Base-by-base conservation (phyloP, 345 rosid species). In the Citrus mangshanensis region DNA sequence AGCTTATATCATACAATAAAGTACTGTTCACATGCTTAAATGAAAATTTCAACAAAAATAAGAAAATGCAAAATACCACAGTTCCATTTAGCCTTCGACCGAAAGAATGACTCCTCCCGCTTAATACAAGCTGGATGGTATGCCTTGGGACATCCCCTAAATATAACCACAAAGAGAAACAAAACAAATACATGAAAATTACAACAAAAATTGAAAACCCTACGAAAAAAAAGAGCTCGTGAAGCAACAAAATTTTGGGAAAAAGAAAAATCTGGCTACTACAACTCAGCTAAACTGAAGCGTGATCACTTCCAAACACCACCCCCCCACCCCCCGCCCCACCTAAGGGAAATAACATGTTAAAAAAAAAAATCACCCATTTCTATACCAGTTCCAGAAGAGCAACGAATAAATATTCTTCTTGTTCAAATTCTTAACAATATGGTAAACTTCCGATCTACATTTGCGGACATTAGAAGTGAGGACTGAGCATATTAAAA, bases 101-200 rank as follows among this genome's bases (percentile, higher is more conserved):
- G 86, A 82, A 96, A 96, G 81, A 96, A 96, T 28, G 93, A 78
- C 77, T 91, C 97, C 4, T 96, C 99, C 81, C 99, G 85, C 83
- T 93, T 96, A 60, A 96, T 92, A 84, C 99, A 96, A 72, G 95
- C 84, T 30, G 97, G 94, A 90, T 96, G 99, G 75, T 96, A 96
- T 7, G 99, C 99, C 90, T 96, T 96, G 27, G 99, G 98, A 80
- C 99, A 96, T 79, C 97, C 94, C 92, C 99, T 96, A 73, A 75
- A 24, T 21, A 27, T 40, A 35, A 55, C 30, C 32, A 22, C 68
- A 78, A 73, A 76, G 22, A 7, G 22, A 16, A 49, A 65, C 51
- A 77, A 71, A 34, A 63, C 9, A 78, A 65, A 83, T 63, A 46
- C 59, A 38, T 58, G 16, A 81, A 72, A 54, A 70, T 76, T 63